Evolutionary conservation across 352 stramenopile species (phyloP).

Genomic region (Phytophthora cactorum): DNA sequence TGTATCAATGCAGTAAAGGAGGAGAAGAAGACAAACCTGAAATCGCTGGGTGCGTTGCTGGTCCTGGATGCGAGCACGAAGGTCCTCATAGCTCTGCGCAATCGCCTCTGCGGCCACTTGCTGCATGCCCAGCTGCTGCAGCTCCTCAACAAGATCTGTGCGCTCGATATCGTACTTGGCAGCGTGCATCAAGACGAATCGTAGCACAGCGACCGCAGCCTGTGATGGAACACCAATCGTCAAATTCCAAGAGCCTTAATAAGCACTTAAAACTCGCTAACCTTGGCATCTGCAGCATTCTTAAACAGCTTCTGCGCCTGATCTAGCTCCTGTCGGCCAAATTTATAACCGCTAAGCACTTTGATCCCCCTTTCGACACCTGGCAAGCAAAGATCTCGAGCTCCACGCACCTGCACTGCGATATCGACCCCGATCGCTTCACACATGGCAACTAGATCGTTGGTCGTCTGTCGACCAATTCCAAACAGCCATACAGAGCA

Average conservation of each 20-base stretch:
- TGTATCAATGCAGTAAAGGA: background rate
- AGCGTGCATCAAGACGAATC: slow-evolving; percentile 54
- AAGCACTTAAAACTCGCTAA: slow-evolving; percentile 1
- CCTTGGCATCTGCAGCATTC: slow-evolving; percentile 31
- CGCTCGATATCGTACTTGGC: slow-evolving; percentile 52
- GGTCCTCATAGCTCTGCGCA: slow-evolving; percentile 38
- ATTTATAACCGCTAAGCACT: slow-evolving; percentile 1
- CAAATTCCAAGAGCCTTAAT: background rate
- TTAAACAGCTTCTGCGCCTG: slow-evolving; percentile 20
- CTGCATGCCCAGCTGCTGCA: slow-evolving; percentile 56
- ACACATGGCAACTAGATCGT: slow-evolving; percentile 26
- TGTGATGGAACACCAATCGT: background rate
- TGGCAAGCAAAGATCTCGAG: background rate
- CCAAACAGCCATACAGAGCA: background rate
- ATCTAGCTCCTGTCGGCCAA: slow-evolving; percentile 28
- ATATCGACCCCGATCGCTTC: slow-evolving; percentile 40
- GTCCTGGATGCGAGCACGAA: slow-evolving; percentile 34
- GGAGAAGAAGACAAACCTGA: slow-evolving; percentile 33
- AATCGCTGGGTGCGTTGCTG: slow-evolving; percentile 44
- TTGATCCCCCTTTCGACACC: background rate
- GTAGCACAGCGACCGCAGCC: slow-evolving; percentile 43
- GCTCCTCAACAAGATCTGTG: slow-evolving; percentile 48
- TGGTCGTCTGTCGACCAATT: slow-evolving; percentile 11
- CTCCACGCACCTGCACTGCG: slow-evolving; percentile 24
- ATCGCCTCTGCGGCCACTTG: slow-evolving; percentile 25